Evolutionary conservation across 1,284 basidiomycete species (phyloP).

Genomic region (Moesziomyces globuligerus): DNA sequence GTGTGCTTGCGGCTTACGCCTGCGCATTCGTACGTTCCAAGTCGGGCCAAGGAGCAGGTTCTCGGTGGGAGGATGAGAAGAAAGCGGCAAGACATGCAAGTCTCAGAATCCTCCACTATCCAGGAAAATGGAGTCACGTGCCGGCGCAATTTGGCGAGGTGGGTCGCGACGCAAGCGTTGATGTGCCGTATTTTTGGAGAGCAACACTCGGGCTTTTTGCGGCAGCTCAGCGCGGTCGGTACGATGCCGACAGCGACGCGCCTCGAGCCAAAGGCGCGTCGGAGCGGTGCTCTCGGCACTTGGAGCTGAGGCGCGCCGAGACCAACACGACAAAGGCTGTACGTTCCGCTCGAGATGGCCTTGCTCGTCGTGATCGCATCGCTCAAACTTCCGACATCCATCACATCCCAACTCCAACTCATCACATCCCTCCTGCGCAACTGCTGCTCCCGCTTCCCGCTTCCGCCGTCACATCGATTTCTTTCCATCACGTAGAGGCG

Average conservation of each 20-base stretch:
- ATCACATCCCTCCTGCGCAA: neutral
- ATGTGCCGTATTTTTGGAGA: constrained; percentile 6
- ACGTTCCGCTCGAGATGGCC: neutral
- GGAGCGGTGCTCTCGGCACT: neutral
- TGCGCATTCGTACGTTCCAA: too few relatives aligned
- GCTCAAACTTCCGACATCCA: constrained; percentile 4
- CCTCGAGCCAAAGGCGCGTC: constrained; percentile 13
- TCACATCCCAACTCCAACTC: neutral
- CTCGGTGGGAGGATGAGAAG: too few relatives aligned
- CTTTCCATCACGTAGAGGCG: constrained; percentile 1
- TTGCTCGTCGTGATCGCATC: neutral
- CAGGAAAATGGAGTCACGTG: constrained; percentile 29
- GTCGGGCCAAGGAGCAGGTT: too few relatives aligned
- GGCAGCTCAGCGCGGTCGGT: neutral
- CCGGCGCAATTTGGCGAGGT: neutral
- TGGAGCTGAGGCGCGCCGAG: constrained; percentile 3
- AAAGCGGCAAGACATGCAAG: constrained; percentile 1
- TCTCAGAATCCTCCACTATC: too few relatives aligned
- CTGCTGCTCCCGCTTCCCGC: neutral
- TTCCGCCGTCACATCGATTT: constrained; percentile 8
- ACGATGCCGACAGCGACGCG: constrained; percentile 16
- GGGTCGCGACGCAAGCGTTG: constrained; percentile 13
- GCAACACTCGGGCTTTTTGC: constrained; percentile 21
- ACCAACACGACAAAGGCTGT: constrained; percentile 26
- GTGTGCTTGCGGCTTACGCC: too few relatives aligned